Evolutionary conservation across 371 early-diverging fungal genomes (phyloP), one percentile per base, ranked within the genome.

Genomic region (Nematocida parisii): DNA sequence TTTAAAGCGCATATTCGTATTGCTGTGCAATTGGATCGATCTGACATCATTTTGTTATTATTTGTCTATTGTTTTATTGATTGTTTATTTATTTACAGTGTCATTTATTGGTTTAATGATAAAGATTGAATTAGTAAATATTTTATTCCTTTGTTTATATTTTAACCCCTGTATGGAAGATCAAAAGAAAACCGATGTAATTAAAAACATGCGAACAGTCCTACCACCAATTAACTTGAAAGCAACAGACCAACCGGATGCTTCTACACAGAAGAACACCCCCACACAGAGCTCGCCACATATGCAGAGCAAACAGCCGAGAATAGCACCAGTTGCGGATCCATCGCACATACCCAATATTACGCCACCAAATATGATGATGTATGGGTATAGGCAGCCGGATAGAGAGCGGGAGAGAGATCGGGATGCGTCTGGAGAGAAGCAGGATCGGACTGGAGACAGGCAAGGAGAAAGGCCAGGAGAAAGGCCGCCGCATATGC

Each of bases 101-200:
- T 13, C 40, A 20, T 27, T 24, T 67, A 50, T 52, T 67, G 45
- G 52, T 62, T 50, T n/a, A 18, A 45, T 67, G 68, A 67, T 67
- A 67, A 33, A 67, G 68, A 67, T 67, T 33, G 15, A 62, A 40
- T 60, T 13, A 62, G 15, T 52, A 67, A 73, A 64, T 67, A 66
- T 60, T 77, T 77, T 70, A 77, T 70, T 77, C 68, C 71, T 77
- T 77, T 77, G 80, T 77, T 77, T 77, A 77, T 77, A 75, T 77
- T 77, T 77, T 70, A 77, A 18, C 80, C 80, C 80, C 80, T 77
- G 80, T 71, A 77, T 77, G 80, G 80, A 77, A 77, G 80, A 77
- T 77, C 80, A 77, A 77, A 77, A 77, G 80, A 77, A 77, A 77
- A 77, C 80, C 70, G 80, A 77, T 77, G 68, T 77, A 77, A 77